Base-by-base conservation (phyloP, 2,329 filamentous ascomycete genomes). In the Didymella keratinophila region DNA sequence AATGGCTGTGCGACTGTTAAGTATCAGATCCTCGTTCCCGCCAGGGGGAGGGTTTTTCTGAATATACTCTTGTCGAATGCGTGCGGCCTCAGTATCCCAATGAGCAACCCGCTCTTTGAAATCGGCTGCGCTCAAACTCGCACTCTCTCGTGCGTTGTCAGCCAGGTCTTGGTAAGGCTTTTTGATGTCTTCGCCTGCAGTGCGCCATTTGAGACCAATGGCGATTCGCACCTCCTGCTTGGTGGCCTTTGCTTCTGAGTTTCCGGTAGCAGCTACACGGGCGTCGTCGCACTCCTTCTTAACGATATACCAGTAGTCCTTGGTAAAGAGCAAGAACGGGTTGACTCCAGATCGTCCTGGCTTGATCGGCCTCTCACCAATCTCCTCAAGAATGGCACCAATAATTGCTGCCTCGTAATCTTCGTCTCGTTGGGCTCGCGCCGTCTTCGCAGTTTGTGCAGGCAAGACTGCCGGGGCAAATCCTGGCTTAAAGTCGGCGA, bases 161-260 rank as follows among this genome's bases (percentile, higher is more conserved):
- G 90, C 91, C 73, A 89, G 84, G 27, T 92, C 88, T 47, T 93
- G 84, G 70, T 91, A 98, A 0, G 93, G 93, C 71, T 85, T 84
- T 71, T 89, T 91, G 66, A 87, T 84, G 43, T 90, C 90, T 6
- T 87, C 82, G 1, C 83, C 78, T 0, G 91, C 87, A 48, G 91
- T 89, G 67, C 90, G 91, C 95, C 95, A 99, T 88, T 95, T 93
- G 72, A 90, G 89, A 27, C 93, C 93, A 10, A 95, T 86, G 74
- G 93, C 92, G 49, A 88, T 86, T 32, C 95, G 90, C 55, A 98
- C 90, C 71, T 96, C 92, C 69, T 88, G 84, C 41, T 86, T 83
- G 2, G 82, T 80, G 2, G 84, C 85, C 67, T 92, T 96, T 7
- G 89, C 87, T 42, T 86, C 83, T 0, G 87, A 80, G 65, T 89